Percentiles rank a stretch among this genome's conserved stretches.
Evolutionary conservation across 1,284 basidiomycete species (phyloP).

Genomic region (Singerocomus rubriflavus): DNA sequence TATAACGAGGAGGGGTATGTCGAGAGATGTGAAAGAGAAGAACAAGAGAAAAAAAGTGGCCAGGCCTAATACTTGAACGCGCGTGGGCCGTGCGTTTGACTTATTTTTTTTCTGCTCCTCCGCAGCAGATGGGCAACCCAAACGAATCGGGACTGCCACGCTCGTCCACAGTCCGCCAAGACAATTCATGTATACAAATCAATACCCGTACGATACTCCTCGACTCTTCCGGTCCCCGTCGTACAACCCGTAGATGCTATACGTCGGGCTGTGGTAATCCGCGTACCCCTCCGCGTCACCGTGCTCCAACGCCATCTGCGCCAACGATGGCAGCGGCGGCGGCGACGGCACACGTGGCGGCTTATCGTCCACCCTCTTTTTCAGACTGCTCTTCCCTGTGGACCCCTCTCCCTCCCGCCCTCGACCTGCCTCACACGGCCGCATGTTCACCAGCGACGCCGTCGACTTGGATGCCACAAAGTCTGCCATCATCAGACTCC

Average conservation of each 20-base stretch:
- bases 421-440: constrained; percentile 25
- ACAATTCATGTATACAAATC: constrained; percentile 29
- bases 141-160: too few species aligned
- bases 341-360: constrained; percentile 78
- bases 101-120: constrained; percentile 20
- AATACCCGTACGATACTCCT: constrained; percentile 30
- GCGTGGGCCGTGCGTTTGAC: constrained; percentile 2
- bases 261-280: constrained; percentile 73
- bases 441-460: constrained; percentile 35
- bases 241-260: constrained; percentile 75
- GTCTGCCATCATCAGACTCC: constrained; percentile 59
- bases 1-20: constrained; percentile 19
- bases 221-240: constrained; percentile 60
- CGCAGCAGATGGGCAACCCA: constrained; percentile 20
- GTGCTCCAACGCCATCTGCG: constrained; percentile 72
- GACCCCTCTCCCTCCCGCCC: constrained; percentile 16
- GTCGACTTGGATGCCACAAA: constrained; percentile 40
- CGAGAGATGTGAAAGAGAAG: background rate
- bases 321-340: constrained; percentile 65
- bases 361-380: constrained; percentile 48
- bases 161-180: background rate
- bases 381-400: constrained; percentile 20
- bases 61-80: constrained; percentile 2
- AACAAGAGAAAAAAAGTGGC: background rate
- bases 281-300: constrained; percentile 56